A percentile compares a stretch with the other conserved stretches of the same genome.
Conservation (phyloP, 306 rosid species). For the Lathyrus tuberosus region DNA sequence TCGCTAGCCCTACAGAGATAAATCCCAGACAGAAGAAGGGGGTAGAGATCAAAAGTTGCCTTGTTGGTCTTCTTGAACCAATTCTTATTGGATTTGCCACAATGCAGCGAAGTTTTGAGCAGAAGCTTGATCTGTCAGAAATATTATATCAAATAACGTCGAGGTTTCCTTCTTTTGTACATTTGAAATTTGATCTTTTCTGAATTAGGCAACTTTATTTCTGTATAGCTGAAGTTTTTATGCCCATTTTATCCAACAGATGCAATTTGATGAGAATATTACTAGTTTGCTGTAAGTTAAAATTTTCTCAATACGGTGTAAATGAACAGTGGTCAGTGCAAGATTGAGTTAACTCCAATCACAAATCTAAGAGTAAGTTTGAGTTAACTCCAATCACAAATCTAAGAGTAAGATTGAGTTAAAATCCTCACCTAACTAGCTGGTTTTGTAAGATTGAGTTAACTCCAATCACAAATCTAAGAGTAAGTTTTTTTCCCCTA, state of each 20-base stretch:
- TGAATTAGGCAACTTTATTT: constrained; percentile 12
- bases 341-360: neutral
- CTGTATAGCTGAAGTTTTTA: constrained; percentile 4
- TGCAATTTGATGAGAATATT: constrained; percentile 32
- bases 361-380: too few species aligned
- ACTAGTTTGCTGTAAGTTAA: constrained; percentile 29
- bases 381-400: too few species aligned
- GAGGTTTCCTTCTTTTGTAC: constrained; percentile 58
- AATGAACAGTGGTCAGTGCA: constrained; percentile 17
- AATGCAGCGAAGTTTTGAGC: constrained; percentile 94
- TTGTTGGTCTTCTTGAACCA: constrained; percentile 98
- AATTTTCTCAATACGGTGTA: constrained; percentile 15
- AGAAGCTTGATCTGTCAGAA: constrained; percentile 95
- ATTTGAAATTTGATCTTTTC: constrained; percentile 14
- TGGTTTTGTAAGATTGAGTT: too few species aligned
- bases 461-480: too few species aligned
- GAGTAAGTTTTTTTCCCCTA: neutral
- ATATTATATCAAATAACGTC: constrained; percentile 92
- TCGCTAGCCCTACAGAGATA: constrained; percentile 86
- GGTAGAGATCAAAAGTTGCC: constrained; percentile 92
- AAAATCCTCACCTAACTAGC: too few species aligned
- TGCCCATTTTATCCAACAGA: neutral
- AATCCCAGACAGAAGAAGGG: constrained; percentile 93
- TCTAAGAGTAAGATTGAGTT: too few species aligned
- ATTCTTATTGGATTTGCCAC: constrained; percentile 95